These are phyloP conservation scores for Annulohypoxylon moriforme DNA, from an alignment of 495 filamentous ascomycete genomes.

Conservation along the genomic window DNA sequence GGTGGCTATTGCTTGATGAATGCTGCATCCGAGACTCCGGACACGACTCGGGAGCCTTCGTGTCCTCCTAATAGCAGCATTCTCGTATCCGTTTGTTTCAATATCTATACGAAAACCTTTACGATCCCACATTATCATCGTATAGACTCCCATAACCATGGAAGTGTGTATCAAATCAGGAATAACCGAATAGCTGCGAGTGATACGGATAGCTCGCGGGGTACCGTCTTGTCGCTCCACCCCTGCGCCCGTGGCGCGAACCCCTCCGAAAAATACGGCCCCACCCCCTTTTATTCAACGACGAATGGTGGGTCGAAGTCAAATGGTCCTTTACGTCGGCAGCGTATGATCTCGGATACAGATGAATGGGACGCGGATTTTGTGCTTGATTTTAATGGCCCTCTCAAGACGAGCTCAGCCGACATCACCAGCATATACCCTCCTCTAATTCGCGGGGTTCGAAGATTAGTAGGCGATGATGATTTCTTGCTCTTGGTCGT, in stretches of 20 bases:
- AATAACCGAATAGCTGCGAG: conserved; percentile 39
- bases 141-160: conserved; percentile 26
- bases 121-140: conserved; percentile 41
- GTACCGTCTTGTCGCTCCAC: conserved; percentile 22
- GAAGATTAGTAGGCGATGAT: conserved; percentile 43
- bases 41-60: conserved; percentile 12
- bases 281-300: conserved; percentile 28
- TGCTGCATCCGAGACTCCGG: conserved; percentile 27
- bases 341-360: conserved; percentile 5
- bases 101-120: conserved; percentile 48
- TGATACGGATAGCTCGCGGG: conserved; percentile 18
- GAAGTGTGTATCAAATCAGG: conserved; percentile 42
- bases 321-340: conserved; percentile 15
- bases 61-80: conserved; percentile 32
- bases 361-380: conserved; percentile 25
- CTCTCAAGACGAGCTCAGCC: neutral
- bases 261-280: neutral
- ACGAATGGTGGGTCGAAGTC: conserved; percentile 8
- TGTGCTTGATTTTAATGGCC: conserved; percentile 24
- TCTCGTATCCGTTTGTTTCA: conserved; percentile 47
- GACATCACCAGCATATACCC: neutral
- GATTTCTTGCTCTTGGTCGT: conserved; percentile 45
- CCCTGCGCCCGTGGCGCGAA: conserved; percentile 5
- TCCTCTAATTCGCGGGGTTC: conserved; percentile 7
- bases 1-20: conserved; percentile 47